phyloP scores from a whole-genome alignment of 2,329 filamentous ascomycete genomes.

The Remersonia thermophila region DNA sequence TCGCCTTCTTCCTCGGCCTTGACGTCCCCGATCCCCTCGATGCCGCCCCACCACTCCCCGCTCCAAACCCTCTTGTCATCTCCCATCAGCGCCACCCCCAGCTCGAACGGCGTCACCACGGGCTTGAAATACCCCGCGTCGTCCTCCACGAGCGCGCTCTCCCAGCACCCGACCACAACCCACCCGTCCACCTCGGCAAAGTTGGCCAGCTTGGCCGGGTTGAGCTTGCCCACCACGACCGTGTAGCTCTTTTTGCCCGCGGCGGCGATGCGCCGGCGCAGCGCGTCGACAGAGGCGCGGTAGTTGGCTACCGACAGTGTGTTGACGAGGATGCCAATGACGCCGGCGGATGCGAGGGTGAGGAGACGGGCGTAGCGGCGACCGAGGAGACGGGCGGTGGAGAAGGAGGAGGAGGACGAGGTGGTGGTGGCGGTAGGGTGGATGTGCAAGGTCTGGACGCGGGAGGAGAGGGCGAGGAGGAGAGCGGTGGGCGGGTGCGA shows the following conservation, averaged over 20 bases:
- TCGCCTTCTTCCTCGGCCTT: slow-evolving; percentile 16
- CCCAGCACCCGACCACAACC: slow-evolving; percentile 98
- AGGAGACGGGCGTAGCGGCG: slow-evolving; percentile 83
- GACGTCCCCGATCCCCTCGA: slow-evolving; percentile 51
- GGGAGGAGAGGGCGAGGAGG: slow-evolving; percentile 74
- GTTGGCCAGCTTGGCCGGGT: slow-evolving; percentile 90
- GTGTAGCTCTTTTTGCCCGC: slow-evolving; percentile 93
- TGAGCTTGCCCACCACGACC: slow-evolving; percentile 92
- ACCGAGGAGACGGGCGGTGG: slow-evolving; percentile 46
- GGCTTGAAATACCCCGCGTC: slow-evolving; percentile 72
- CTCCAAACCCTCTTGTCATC: slow-evolving; percentile 76
- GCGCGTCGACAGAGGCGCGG: slow-evolving; percentile 61
- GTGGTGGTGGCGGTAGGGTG: slow-evolving; percentile 44
- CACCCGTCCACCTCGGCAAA: slow-evolving; percentile 92
- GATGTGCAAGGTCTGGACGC: slow-evolving; percentile 67
- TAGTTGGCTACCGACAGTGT: slow-evolving; percentile 90
- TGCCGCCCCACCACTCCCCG: slow-evolving; percentile 79
- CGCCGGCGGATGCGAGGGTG: slow-evolving; percentile 63
- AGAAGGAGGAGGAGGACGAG: slow-evolving; percentile 37
- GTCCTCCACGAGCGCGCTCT: slow-evolving; percentile 83
- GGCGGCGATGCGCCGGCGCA: slow-evolving; percentile 58
- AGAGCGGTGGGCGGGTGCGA: slow-evolving; percentile 69
- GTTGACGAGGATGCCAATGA: slow-evolving; percentile 92
- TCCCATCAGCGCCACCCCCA: slow-evolving; percentile 61
- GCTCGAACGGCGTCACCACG: slow-evolving; percentile 89